Evolutionary conservation across 345 rosid species (phyloP).

Genomic region (Pistacia vera): DNA sequence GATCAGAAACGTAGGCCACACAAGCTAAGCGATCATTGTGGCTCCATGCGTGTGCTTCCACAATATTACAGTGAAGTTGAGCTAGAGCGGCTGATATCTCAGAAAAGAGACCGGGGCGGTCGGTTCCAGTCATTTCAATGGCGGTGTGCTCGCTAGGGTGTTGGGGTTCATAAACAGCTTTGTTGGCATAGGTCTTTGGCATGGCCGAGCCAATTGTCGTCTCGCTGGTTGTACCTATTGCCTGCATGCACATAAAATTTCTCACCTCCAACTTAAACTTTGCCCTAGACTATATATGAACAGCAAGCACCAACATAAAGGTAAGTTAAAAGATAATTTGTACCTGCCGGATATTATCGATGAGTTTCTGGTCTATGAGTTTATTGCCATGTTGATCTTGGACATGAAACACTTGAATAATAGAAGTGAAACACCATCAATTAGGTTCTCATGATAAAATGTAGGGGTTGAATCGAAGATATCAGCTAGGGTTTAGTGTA

Average conservation of each 20-base stretch:
- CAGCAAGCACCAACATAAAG: neutral
- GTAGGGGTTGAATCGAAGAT: too few species aligned
- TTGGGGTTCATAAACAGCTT: constrained; percentile 23
- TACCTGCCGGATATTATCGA: constrained; percentile 65
- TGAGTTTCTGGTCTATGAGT: constrained; percentile 52
- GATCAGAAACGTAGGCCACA: constrained; percentile 63
- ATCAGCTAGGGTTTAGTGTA: neutral
- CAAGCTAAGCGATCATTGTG: constrained; percentile 74
- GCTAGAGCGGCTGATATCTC: constrained; percentile 72
- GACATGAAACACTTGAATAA: constrained; percentile 70
- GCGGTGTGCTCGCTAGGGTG: constrained; percentile 51
- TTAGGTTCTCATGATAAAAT: neutral
- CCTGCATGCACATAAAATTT: constrained; percentile 29
- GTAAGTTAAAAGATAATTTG: neutral
- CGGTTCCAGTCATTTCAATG: constrained; percentile 67
- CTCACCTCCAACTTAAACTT: too few species aligned
- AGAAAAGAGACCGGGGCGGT: constrained; percentile 77
- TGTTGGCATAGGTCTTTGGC: constrained; percentile 23
- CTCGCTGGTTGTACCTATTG: constrained; percentile 58
- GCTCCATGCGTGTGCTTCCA: constrained; percentile 85
- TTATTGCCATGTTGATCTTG: constrained; percentile 75
- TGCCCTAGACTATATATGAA: neutral
- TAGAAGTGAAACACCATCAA: neutral
- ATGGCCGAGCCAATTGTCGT: constrained; percentile 25
- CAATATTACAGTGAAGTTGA: constrained; percentile 59